Evolutionary conservation across 257 asterid species (phyloP).

Genomic region (Capsicum baccatum): DNA sequence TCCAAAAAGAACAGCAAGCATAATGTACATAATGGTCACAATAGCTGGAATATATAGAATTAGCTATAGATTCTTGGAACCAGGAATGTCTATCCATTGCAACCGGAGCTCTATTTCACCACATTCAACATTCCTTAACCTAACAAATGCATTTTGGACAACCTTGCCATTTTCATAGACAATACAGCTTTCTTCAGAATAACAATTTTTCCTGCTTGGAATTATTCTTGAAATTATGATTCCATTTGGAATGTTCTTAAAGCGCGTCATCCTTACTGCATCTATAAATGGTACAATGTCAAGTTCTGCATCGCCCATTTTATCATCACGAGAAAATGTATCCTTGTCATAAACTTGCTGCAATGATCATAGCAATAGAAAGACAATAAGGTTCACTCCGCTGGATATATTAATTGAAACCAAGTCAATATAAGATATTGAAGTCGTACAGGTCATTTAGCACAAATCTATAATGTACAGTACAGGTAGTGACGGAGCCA

Average conservation of each 20-base stretch:
- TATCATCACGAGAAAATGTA: constrained; percentile 62
- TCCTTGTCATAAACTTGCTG: constrained; percentile 78
- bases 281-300: constrained; percentile 51
- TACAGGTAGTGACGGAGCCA: too few species aligned
- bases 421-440: not conserved
- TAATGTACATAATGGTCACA: not conserved
- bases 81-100: constrained; percentile 75
- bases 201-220: constrained; percentile 61
- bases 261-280: constrained; percentile 42
- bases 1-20: not conserved
- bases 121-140: constrained; percentile 71
- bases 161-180: constrained; percentile 55
- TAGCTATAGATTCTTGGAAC: constrained; percentile 44
- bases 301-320: constrained; percentile 84
- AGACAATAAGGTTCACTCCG: not conserved
- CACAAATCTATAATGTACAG: too few species aligned
- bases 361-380: not conserved
- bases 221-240: constrained; percentile 49
- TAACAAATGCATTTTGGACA: constrained; percentile 56
- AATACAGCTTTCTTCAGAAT: constrained; percentile 64
- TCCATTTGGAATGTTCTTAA: constrained; percentile 49
- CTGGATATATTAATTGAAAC: not conserved
- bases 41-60: not conserved
- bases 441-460: not conserved
- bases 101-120: constrained; percentile 68